These are phyloP conservation scores for Aulographum hederae DNA, from an alignment of 2,329 filamentous ascomycete genomes.

Conservation along the genomic window DNA sequence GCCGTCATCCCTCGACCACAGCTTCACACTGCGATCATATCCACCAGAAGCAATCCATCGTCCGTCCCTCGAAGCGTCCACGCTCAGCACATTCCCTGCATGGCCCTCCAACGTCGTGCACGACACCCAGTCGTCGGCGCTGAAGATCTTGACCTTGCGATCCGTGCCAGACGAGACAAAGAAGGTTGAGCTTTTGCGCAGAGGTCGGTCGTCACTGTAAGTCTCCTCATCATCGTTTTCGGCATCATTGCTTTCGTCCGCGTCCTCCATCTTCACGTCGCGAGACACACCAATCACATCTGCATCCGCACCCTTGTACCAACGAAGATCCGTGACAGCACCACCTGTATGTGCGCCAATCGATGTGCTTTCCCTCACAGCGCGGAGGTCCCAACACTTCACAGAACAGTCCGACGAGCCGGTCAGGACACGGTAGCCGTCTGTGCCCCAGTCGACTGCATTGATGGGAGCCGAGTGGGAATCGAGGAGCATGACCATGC, in stretches of 20 bases:
- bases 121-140: constrained; percentile 86
- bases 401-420: constrained; percentile 89
- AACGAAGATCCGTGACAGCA: constrained; percentile 80
- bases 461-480: constrained; percentile 89
- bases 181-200: constrained; percentile 81
- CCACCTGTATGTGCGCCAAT: constrained; percentile 84
- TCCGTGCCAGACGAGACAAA: constrained; percentile 86
- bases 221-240: constrained; percentile 46
- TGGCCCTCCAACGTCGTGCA: constrained; percentile 80
- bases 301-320: constrained; percentile 75
- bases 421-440: constrained; percentile 83
- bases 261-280: constrained; percentile 19
- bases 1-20: constrained; percentile 78
- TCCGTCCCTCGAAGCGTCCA: constrained; percentile 71
- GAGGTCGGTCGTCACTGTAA: constrained; percentile 42
- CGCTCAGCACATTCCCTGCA: constrained; percentile 77
- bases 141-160: constrained; percentile 88
- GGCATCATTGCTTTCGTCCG: constrained; percentile 57
- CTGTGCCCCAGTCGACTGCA: constrained; percentile 77
- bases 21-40: constrained; percentile 85
- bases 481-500: constrained; percentile 91
- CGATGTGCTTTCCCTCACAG: constrained; percentile 65
- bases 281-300: constrained; percentile 35
- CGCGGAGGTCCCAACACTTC: constrained; percentile 94
- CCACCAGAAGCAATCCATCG: constrained; percentile 90